phyloP scores from a whole-genome alignment of 202 grass and related monocot species.

The Panicum hallii region DNA sequence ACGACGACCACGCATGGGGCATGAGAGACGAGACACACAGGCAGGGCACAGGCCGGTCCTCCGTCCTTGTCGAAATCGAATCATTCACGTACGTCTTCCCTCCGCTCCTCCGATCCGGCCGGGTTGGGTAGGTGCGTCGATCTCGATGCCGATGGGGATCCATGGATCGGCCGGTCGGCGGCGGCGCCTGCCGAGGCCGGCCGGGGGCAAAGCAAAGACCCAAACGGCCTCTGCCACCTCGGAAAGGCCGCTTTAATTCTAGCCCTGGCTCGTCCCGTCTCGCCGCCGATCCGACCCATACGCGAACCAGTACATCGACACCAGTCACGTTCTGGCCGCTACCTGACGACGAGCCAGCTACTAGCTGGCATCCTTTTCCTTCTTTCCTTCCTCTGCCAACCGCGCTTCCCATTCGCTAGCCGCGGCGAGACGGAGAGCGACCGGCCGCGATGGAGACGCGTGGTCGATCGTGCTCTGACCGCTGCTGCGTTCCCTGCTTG shows the following conservation, averaged over 20 bases:
- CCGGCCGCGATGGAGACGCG: too few relatives aligned
- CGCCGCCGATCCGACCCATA: too few relatives aligned
- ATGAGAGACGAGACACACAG: background rate
- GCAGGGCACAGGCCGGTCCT: background rate
- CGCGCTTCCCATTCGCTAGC: too few relatives aligned
- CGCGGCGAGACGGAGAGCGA: too few relatives aligned
- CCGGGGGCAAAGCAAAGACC: background rate
- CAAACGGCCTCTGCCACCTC: background rate
- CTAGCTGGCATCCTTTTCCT: too few relatives aligned
- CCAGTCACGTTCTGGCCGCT: too few relatives aligned
- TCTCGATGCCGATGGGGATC: background rate
- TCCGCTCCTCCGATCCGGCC: background rate
- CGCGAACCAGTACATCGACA: too few relatives aligned
- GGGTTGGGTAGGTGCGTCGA: background rate
- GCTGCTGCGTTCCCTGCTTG: too few relatives aligned
- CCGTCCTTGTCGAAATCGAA: background rate
- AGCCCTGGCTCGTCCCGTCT: too few relatives aligned
- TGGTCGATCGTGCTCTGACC: too few relatives aligned
- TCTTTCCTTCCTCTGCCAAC: too few relatives aligned
- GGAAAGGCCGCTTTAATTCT: constrained; percentile 16
- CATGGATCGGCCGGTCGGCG: background rate
- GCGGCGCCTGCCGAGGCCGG: background rate
- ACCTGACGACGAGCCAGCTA: too few relatives aligned
- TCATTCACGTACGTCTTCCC: background rate
- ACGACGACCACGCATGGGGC: background rate